Evolutionary conservation across 371 early-diverging fungal genomes (phyloP).

Genomic region (Dinochytrium kinnereticum): DNA sequence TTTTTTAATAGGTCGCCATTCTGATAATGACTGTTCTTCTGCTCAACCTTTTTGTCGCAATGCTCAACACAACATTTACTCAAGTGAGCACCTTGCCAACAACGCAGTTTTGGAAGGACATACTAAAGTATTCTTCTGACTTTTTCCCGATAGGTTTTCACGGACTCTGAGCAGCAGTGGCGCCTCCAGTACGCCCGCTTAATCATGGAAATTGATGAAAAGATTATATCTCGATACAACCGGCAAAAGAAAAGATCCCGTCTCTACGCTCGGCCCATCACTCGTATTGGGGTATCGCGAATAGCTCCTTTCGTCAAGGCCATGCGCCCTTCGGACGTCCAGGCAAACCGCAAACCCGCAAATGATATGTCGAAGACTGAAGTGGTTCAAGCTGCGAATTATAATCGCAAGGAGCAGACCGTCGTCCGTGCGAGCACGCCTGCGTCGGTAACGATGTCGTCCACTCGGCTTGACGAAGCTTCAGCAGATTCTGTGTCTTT

Average conservation of each 20-base stretch:
- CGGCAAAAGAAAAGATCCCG: not conserved
- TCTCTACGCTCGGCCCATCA: not conserved
- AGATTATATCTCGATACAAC: slow-evolving; percentile 14
- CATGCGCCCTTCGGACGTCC: no score
- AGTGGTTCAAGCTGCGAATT: no score
- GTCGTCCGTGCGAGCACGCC: no score
- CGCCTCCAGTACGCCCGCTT: slow-evolving; percentile 16
- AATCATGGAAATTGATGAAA: slow-evolving; percentile 27
- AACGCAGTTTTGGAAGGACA: not conserved
- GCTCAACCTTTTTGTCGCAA: slow-evolving; percentile 40
- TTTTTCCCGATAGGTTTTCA: not conserved
- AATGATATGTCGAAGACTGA: no score
- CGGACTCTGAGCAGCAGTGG: not conserved
- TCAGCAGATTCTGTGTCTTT: no score
- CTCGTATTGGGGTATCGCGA: not conserved
- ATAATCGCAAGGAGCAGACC: no score
- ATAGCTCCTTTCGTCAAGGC: not conserved
- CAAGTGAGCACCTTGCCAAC: slow-evolving; percentile 1
- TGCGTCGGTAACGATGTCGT: no score
- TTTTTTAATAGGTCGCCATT: slow-evolving; percentile 11
- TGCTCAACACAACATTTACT: slow-evolving; percentile 34
- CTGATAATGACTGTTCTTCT: slow-evolving; percentile 28
- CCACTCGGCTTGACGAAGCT: no score
- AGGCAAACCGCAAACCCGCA: no score
- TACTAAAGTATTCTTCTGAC: slow-evolving; percentile 4